Percentiles rank a stretch among this genome's conserved stretches.
These are phyloP conservation scores for Colletotrichum karsti DNA, from an alignment of 2,329 filamentous ascomycete genomes.

Conservation along the genomic window DNA sequence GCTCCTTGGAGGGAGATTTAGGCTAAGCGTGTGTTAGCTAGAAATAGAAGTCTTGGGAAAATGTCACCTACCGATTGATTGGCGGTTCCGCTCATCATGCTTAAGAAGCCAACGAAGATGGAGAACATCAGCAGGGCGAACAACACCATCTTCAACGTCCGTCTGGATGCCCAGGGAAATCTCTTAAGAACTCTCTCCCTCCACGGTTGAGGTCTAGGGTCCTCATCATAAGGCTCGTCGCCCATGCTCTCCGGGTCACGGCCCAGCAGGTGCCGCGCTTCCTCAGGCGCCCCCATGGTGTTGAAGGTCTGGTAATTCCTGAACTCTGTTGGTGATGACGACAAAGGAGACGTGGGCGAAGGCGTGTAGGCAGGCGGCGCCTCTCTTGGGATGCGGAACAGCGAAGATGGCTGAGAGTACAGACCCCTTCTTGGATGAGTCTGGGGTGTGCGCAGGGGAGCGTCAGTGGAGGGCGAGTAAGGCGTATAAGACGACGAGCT, in stretches of 20 bases:
- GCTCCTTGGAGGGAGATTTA: conserved; percentile 15
- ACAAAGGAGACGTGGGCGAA: conserved; percentile 37
- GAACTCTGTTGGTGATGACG: conserved; percentile 40
- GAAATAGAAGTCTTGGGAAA: neutral
- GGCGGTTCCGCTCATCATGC: conserved; percentile 29
- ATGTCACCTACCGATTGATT: conserved; percentile 40
- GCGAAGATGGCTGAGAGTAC: conserved; percentile 4
- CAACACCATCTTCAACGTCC: conserved; percentile 39
- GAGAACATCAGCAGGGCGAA: conserved; percentile 43
- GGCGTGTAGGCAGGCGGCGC: conserved; percentile 62
- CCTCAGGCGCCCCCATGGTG: conserved; percentile 51
- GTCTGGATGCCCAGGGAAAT: conserved; percentile 31
- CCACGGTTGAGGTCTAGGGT: conserved; percentile 31
- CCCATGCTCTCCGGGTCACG: conserved; percentile 57
- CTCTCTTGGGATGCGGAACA: conserved; percentile 39
- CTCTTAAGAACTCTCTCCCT: conserved; percentile 31
- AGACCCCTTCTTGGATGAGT: conserved; percentile 25
- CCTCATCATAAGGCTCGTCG: conserved; percentile 33
- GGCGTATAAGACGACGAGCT: conserved; percentile 29
- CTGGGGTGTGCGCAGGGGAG: conserved; percentile 24
- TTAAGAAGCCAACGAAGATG: conserved; percentile 39
- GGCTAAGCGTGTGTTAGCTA: neutral
- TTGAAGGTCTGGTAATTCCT: conserved; percentile 55
- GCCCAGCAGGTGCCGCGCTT: conserved; percentile 52
- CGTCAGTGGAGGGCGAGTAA: conserved; percentile 13